These are phyloP conservation scores for Fusarium phyllophilum DNA, from an alignment of 2,329 filamentous ascomycete genomes.

Conservation along the genomic window DNA sequence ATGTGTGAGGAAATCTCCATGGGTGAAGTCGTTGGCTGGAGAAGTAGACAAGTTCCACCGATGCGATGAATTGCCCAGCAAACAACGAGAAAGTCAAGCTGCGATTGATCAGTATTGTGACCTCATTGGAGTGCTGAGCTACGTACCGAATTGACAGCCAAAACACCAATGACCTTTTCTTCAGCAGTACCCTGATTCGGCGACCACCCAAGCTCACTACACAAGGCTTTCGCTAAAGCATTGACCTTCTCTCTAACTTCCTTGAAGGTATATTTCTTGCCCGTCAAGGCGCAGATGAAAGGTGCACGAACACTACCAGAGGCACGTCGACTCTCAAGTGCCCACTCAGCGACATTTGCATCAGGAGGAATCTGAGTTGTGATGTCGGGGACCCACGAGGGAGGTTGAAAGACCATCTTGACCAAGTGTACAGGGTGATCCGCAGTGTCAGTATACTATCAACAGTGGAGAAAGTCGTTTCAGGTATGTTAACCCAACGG, in stretches of 20 bases:
- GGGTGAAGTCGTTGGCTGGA: not conserved
- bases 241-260: not conserved
- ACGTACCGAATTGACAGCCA: not conserved
- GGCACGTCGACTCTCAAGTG: not conserved
- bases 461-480: not conserved
- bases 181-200: not conserved
- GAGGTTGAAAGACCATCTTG: not conserved
- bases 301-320: not conserved
- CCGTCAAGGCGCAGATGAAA: not conserved
- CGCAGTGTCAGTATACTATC: not conserved
- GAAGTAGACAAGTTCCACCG: not conserved
- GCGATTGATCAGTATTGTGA: not conserved
- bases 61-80: not conserved
- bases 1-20: not conserved
- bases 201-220: not conserved
- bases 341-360: not conserved
- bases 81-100: not conserved
- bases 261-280: not conserved
- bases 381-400: not conserved
- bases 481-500: not conserved
- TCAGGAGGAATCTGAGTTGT: not conserved
- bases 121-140: no score
- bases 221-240: not conserved
- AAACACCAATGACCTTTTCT: not conserved
- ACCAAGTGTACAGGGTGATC: not conserved